Conservation (phyloP, 352 stramenopile species). For the Globisporangium spiculum region DNA sequence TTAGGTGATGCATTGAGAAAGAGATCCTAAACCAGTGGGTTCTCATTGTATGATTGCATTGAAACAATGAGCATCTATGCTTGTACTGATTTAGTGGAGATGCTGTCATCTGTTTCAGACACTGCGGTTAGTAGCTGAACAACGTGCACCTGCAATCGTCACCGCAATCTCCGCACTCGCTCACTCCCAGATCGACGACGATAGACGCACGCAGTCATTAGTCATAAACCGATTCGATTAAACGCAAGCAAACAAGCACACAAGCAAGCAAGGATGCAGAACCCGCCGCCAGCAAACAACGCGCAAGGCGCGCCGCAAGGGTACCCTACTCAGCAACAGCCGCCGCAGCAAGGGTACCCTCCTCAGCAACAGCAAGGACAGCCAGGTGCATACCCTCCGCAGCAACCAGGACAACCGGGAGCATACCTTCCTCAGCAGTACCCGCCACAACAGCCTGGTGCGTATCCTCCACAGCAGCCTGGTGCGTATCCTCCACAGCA, state of each 20-base stretch:
- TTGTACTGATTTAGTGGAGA: no score
- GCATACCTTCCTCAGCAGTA: background rate
- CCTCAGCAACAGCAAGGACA: slow-evolving; percentile 4
- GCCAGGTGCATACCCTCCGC: slow-evolving; percentile 18
- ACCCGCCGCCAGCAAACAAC: slow-evolving; percentile 1
- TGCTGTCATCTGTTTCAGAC: no score
- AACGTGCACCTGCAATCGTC: no score
- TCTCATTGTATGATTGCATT: no score
- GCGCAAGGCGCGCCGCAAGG: slow-evolving; percentile 1
- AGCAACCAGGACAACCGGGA: slow-evolving; percentile 8
- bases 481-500: slow-evolving; percentile 20
- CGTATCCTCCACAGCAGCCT: slow-evolving; percentile 17
- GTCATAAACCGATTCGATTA: background rate
- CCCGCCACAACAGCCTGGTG: background rate
- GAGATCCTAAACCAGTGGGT: no score
- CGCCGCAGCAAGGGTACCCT: background rate
- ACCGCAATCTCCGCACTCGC: background rate
- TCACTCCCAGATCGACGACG: background rate
- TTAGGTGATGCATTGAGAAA: no score
- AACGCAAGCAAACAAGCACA: background rate
- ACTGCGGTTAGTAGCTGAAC: no score
- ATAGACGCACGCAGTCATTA: no score
- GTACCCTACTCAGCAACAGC: no score
- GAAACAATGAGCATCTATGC: no score
- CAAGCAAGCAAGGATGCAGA: slow-evolving; percentile 1